These are phyloP conservation scores for Canna indica DNA, from an alignment of 176 grass and related monocot species.

Conservation along the genomic window DNA sequence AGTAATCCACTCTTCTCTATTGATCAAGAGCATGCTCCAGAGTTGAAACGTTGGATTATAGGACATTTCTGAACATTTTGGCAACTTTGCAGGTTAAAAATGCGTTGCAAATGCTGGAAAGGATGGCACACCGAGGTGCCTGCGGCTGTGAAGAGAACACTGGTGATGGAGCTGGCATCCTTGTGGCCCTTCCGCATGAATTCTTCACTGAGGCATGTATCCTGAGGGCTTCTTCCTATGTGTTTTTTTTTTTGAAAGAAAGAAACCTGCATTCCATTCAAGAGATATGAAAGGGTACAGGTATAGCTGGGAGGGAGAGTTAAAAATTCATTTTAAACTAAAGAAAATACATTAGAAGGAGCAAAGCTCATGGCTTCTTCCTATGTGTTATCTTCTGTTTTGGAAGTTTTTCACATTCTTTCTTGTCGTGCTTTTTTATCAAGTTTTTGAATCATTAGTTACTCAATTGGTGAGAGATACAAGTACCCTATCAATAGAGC, in stretches of 20 bases:
- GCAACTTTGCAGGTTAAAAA: conserved; percentile 45
- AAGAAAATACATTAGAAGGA: no score
- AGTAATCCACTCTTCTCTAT: conserved; percentile 24
- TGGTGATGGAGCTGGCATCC: conserved; percentile 87
- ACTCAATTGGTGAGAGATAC: background rate
- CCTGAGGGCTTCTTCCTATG: background rate
- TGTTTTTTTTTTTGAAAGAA: background rate
- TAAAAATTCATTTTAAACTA: no score
- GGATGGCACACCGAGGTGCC: conserved; percentile 92
- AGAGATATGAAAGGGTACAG: no score
- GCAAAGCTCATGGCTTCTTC: no score
- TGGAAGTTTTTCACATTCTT: background rate
- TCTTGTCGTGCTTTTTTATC: background rate
- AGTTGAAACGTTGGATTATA: background rate
- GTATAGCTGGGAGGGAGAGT: no score
- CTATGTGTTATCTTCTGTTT: background rate
- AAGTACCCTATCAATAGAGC: background rate
- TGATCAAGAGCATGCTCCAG: background rate
- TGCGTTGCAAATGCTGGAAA: conserved; percentile 85
- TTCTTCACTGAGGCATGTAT: conserved; percentile 57
- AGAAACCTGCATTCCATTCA: no score
- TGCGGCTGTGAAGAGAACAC: conserved; percentile 95
- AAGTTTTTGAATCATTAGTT: background rate
- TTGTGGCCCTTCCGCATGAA: conserved; percentile 74
- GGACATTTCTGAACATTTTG: background rate